Evolutionary conservation across 1,284 basidiomycete species (phyloP), one percentile per base, ranked within the genome.

Genomic region (Rhodotorula sp.): DNA sequence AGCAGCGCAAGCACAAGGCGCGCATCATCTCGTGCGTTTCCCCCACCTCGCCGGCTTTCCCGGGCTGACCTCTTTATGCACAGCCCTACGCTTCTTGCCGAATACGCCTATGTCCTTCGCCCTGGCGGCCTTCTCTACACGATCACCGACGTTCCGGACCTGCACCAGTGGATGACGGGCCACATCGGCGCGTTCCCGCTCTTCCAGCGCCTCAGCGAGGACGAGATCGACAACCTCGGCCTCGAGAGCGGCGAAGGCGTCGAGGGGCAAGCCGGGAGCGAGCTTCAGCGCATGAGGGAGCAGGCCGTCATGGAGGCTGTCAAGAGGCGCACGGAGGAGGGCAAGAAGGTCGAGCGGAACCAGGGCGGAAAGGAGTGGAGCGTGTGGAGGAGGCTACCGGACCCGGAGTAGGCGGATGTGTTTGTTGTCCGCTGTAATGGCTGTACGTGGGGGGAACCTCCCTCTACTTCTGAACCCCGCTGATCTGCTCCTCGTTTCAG

Each of bases 61-160:
- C 27, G 37, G 1, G 32, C 21, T 53, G 19, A 53, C 34, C 39
- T 29, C 19, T 36, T 19, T 2, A n/a, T 46, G 15, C 9, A 29
- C 70, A 79, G 78, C 7, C 92, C 93, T 3, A 95, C 95, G 1
- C 86, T 99, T 39, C 86, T 99, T 41, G 94, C 88, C 56, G 88
- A 89, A 79, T 99, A 99, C 79, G 97, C 97, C 3, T 97, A 92
- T 80, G 90, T 93, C 34, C 87, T 99, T 36, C 87, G 88, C 39
- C 91, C 92, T 0, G 94, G 93, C 21, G 97, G 96, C 0, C 90
- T 97, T 78, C 86, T 98, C 25, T 99, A 99, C 84, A 98, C 96
- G 15, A 96, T 98, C 80, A 99, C 97, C 4, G 97, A 99, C 80
- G 97, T 99, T 37, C 86, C 88, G 71, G 94, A 98, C 80, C 85